A percentile compares a stretch with the other conserved stretches of the same genome.
These are phyloP conservation scores for Terana coerulea DNA, from an alignment of 768 basidiomycete species.

Conservation along the genomic window DNA sequence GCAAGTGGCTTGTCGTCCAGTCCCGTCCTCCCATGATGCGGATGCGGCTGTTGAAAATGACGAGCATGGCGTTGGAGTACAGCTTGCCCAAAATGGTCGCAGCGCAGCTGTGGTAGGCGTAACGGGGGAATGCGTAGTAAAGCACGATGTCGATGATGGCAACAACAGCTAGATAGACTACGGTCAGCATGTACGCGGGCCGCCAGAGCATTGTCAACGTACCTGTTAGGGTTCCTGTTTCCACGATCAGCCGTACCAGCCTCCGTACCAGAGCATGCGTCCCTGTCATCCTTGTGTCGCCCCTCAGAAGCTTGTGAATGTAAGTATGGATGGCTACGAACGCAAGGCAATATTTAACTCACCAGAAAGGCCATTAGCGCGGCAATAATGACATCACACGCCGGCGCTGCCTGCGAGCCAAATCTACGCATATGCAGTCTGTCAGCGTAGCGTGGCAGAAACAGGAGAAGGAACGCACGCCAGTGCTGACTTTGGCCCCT, in stretches of 20 bases:
- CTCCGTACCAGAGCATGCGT: background rate
- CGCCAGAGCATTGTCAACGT: background rate
- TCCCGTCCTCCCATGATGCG: constrained; percentile 2
- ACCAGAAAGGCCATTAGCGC: constrained; percentile 18
- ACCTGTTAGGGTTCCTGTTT: constrained; percentile 9
- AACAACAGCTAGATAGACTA: background rate
- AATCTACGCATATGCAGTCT: constrained; percentile 9
- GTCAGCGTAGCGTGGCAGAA: background rate
- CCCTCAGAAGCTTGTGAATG: background rate
- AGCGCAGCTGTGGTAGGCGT: constrained; percentile 5
- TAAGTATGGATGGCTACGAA: background rate
- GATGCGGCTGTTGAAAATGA: constrained; percentile 8
- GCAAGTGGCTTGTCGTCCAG: background rate
- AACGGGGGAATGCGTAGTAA: background rate
- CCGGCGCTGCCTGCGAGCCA: constrained; percentile 19
- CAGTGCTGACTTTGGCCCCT: background rate
- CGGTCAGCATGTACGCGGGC: background rate
- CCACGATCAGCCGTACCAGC: background rate
- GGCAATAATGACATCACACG: constrained; percentile 28
- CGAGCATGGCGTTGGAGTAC: constrained; percentile 9
- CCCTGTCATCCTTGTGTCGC: background rate
- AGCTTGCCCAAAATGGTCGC: constrained; percentile 4
- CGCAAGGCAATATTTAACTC: constrained; percentile 15
- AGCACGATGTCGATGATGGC: constrained; percentile 1
- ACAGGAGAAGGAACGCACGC: background rate